Evolutionary conservation across 176 grass and related monocot species (phyloP), one percentile per base, ranked within the genome.

Genomic region (Musa itinerans): DNA sequence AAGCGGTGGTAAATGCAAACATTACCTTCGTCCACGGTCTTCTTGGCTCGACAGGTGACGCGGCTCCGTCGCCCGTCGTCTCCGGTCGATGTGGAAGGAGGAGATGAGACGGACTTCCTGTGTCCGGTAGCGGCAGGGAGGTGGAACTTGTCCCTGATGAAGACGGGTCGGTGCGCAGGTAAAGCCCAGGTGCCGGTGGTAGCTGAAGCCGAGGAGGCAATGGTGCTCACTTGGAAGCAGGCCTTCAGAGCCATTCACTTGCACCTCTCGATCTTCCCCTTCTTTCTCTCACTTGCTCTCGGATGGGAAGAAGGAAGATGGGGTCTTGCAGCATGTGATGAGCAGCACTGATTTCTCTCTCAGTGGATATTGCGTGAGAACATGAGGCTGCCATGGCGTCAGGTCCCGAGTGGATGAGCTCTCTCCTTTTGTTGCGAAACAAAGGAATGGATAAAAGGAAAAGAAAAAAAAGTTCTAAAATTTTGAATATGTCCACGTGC

Each of bases 11-110:
- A 43, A 43, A 43, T 6, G 9, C 52, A 21, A 10, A 62, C 62
- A 29, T n/a, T 84, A 96, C 92, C 92, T 96, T 96, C 89, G 43
- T 96, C 85, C 17, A 96, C 83, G 50, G 53, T 81, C 69, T 96
- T 92, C 57, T 89, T 90, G 68, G 89, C 84, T 76, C 78, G 85
- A 76, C 89, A 92, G 49, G 82, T 48, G 24, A 85, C 77, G 19
- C 87, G 89, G 56, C 83, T 61, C 21, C 54, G 24, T 15, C 51
- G 79, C 53, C 74, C 74, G 76, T 74, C 50, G 78, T 23, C 80
- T 79, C 26, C 21, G 76, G 72, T 61, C 63, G 17, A 49, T 29
- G 3, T 67, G 56, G 26, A 48, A 29, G 16, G 24, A 48, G 25
- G 66, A 14, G 54, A 76, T 21, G 11, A 71, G 26, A 74, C 63